These are phyloP conservation scores for Viola pubescens DNA, from an alignment of 441 rosid genomes.

Conservation along the genomic window DNA sequence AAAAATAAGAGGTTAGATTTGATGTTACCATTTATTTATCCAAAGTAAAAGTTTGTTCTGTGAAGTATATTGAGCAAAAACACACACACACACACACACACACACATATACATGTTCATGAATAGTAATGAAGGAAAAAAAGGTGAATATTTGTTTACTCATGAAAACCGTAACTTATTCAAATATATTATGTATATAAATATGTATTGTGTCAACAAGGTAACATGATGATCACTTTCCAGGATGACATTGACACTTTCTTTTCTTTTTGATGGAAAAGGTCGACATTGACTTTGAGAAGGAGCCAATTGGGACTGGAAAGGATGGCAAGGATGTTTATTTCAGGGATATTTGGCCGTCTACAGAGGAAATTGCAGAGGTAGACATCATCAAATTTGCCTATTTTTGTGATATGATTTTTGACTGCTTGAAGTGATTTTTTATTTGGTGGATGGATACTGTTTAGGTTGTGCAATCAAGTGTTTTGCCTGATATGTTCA, in stretches of 20 bases:
- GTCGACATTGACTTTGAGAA: slow-evolving; percentile 91
- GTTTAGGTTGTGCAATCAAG: slow-evolving; percentile 75
- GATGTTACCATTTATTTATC: too few relatives aligned
- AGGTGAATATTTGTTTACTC: too few relatives aligned
- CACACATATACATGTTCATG: too few relatives aligned
- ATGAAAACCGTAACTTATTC: too few relatives aligned
- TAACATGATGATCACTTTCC: slow-evolving; percentile 17
- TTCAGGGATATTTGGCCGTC: slow-evolving; percentile 85
- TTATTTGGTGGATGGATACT: not conserved
- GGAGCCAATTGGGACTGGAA: slow-evolving; percentile 87
- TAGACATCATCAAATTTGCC: slow-evolving; percentile 9
- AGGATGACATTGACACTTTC: slow-evolving; percentile 57
- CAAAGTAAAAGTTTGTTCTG: too few relatives aligned
- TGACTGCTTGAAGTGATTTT: not conserved
- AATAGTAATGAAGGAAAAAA: too few relatives aligned
- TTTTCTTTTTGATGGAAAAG: too few relatives aligned
- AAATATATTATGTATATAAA: too few relatives aligned
- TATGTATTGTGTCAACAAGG: slow-evolving; percentile 1
- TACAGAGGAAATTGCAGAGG: slow-evolving; percentile 77
- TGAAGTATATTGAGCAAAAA: too few relatives aligned
- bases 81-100: too few relatives aligned
- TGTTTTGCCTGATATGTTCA: slow-evolving; percentile 83
- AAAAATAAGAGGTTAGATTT: too few relatives aligned
- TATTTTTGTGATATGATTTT: not conserved
- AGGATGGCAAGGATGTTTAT: slow-evolving; percentile 66